Percentiles rank a stretch among this genome's conserved stretches.
phyloP scores from a whole-genome alignment of 345 rosid species.

The Eucalyptus camaldulensis region DNA sequence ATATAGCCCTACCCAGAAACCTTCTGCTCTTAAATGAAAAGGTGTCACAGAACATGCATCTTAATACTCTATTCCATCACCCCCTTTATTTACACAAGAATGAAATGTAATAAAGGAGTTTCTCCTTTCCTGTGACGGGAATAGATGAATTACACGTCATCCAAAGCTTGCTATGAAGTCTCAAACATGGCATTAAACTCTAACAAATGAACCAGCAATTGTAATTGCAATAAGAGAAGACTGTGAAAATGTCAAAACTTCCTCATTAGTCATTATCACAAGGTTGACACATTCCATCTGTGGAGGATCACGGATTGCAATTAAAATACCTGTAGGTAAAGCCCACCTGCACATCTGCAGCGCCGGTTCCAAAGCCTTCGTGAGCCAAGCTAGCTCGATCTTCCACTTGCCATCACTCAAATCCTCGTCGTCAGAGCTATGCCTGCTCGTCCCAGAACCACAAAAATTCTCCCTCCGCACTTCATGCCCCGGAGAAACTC shows the following conservation, averaged over 20 bases:
- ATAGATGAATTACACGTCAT: not conserved
- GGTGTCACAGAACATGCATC: not conserved
- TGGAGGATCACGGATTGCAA: not conserved
- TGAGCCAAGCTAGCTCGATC: conserved; percentile 69
- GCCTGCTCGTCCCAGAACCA: conserved; percentile 8
- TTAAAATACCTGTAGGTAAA: conserved; percentile 51
- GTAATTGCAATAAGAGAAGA: not conserved
- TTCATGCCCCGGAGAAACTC: conserved; percentile 6
- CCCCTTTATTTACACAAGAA: not conserved
- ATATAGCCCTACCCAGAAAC: not conserved
- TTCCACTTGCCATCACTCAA: conserved; percentile 46
- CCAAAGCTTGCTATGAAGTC: not conserved
- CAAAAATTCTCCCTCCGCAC: conserved; percentile 1
- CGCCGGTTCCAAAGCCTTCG: conserved; percentile 75
- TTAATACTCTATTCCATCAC: not conserved
- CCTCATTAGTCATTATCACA: not conserved
- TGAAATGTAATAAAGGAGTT: not conserved
- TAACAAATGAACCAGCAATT: not conserved
- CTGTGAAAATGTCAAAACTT: not conserved
- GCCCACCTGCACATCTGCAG: conserved; percentile 69
- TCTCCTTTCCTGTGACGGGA: not conserved
- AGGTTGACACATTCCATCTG: not conserved
- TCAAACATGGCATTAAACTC: not conserved
- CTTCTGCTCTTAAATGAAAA: not conserved
- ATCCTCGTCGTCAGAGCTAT: conserved; percentile 38